These are phyloP conservation scores for Pseudogymnoascus sp. DNA, from an alignment of 2,329 filamentous ascomycete species.

Conservation along the genomic window DNA sequence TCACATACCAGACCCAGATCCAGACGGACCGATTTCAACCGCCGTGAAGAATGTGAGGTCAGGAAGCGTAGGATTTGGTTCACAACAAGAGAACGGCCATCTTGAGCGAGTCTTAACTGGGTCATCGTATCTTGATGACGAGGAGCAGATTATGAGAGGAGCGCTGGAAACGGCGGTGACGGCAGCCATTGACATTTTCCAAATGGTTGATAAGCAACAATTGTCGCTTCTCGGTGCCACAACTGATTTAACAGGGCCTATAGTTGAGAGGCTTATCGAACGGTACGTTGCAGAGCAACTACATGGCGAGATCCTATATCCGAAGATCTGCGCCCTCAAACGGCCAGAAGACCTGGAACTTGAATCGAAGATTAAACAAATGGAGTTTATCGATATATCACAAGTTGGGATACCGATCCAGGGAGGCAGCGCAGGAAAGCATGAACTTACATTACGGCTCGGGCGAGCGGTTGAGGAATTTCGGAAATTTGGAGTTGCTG, in stretches of 20 bases:
- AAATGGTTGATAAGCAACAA: slow-evolving; percentile 91
- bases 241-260: slow-evolving; percentile 83
- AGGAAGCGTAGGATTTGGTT: slow-evolving; percentile 33
- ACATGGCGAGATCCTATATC: slow-evolving; percentile 76
- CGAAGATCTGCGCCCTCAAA: slow-evolving; percentile 69
- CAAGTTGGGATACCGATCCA: slow-evolving; percentile 87
- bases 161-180: slow-evolving; percentile 89
- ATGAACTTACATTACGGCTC: slow-evolving; percentile 70
- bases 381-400: slow-evolving; percentile 88
- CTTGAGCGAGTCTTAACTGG: slow-evolving; percentile 17
- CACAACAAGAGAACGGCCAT: slow-evolving; percentile 28
- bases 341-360: slow-evolving; percentile 78
- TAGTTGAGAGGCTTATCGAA: slow-evolving; percentile 91
- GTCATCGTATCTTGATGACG: slow-evolving; percentile 65
- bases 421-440: slow-evolving; percentile 69
- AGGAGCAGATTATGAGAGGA: slow-evolving; percentile 82
- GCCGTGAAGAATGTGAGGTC: slow-evolving; percentile 51
- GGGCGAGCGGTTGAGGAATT: slow-evolving; percentile 80
- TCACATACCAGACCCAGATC: slow-evolving; percentile 51
- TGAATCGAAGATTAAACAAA: slow-evolving; percentile 83
- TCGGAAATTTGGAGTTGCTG: slow-evolving; percentile 71
- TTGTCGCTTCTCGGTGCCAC: slow-evolving; percentile 84
- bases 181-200: slow-evolving; percentile 89
- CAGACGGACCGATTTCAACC: slow-evolving; percentile 48
- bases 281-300: slow-evolving; percentile 90